These are phyloP conservation scores for Globisporangium canariense DNA, from an alignment of 352 stramenopile species.

Conservation along the genomic window DNA sequence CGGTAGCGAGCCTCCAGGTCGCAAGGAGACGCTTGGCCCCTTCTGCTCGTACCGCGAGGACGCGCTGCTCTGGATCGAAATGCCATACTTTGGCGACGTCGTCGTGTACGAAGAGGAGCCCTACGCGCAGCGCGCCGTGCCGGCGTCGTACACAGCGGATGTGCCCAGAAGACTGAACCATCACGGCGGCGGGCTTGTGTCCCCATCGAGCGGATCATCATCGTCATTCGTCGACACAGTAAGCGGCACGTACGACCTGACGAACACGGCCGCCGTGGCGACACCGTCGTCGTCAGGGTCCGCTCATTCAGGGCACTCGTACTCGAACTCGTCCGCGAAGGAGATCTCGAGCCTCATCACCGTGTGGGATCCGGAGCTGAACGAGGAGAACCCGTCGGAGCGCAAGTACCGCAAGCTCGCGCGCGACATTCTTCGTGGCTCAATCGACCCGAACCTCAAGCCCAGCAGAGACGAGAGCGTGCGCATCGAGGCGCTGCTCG, in stretches of 20 bases:
- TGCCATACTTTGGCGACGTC: slow-evolving; percentile 90
- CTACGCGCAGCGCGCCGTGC: slow-evolving; percentile 75
- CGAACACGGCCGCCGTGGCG: neutral
- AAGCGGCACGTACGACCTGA: slow-evolving; percentile 48
- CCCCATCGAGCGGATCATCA: slow-evolving; percentile 11
- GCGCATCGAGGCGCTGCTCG: slow-evolving; percentile 91
- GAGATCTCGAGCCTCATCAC: slow-evolving; percentile 55
- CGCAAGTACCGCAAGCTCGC: slow-evolving; percentile 98
- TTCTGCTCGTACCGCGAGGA: slow-evolving; percentile 84
- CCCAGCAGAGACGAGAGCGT: slow-evolving; percentile 94
- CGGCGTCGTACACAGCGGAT: slow-evolving; percentile 49
- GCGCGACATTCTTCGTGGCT: slow-evolving; percentile 93
- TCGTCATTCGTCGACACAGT: slow-evolving; percentile 35
- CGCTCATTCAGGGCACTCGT: slow-evolving; percentile 14
- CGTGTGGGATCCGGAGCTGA: slow-evolving; percentile 84
- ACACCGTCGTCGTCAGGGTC: slow-evolving; percentile 14
- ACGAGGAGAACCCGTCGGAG: slow-evolving; percentile 92
- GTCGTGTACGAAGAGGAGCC: slow-evolving; percentile 92
- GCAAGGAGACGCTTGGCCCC: slow-evolving; percentile 63
- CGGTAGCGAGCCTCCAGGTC: slow-evolving; percentile 66
- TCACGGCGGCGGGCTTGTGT: slow-evolving; percentile 23
- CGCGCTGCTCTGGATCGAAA: slow-evolving; percentile 82
- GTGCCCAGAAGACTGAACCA: slow-evolving; percentile 39
- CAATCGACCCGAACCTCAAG: slow-evolving; percentile 97
- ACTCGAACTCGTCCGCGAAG: slow-evolving; percentile 23